These are phyloP conservation scores for Calocera cornea DNA, from an alignment of 768 basidiomycete species.

Conservation along the genomic window DNA sequence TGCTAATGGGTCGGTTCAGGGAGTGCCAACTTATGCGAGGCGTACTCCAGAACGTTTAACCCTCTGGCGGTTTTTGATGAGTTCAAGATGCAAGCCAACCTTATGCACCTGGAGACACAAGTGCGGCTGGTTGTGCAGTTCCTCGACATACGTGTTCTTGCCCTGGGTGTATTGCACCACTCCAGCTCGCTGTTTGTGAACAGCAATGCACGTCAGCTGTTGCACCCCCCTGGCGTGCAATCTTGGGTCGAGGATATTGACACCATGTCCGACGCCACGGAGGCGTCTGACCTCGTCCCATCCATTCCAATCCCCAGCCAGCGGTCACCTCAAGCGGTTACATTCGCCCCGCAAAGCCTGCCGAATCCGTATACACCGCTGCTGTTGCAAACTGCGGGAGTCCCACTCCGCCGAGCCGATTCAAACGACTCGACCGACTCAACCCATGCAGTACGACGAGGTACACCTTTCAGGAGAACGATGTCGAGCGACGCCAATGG, in stretches of 20 bases:
- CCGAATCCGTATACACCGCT: not conserved
- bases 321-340: not conserved
- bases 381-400: not conserved
- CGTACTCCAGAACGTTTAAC: constrained; percentile 52
- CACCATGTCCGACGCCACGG: not conserved
- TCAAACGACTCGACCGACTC: not conserved
- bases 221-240: constrained; percentile 47
- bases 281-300: not conserved
- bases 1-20: not conserved
- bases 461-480: not conserved
- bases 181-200: constrained; percentile 46
- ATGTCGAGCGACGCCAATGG: not conserved
- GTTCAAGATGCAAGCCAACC: constrained; percentile 58
- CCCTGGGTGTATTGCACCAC: constrained; percentile 49
- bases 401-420: not conserved
- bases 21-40: constrained; percentile 55
- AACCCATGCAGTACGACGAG: not conserved
- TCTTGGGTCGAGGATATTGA: not conserved
- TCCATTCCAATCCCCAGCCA: not conserved
- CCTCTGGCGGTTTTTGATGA: constrained; percentile 57
- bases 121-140: constrained; percentile 58
- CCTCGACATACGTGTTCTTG: constrained; percentile 57
- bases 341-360: not conserved
- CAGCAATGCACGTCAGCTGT: constrained; percentile 48
- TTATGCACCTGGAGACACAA: constrained; percentile 52